These are phyloP conservation scores for Cyclostephanos tholiformis DNA, from an alignment of 108 stramenopile species.

Conservation along the genomic window DNA sequence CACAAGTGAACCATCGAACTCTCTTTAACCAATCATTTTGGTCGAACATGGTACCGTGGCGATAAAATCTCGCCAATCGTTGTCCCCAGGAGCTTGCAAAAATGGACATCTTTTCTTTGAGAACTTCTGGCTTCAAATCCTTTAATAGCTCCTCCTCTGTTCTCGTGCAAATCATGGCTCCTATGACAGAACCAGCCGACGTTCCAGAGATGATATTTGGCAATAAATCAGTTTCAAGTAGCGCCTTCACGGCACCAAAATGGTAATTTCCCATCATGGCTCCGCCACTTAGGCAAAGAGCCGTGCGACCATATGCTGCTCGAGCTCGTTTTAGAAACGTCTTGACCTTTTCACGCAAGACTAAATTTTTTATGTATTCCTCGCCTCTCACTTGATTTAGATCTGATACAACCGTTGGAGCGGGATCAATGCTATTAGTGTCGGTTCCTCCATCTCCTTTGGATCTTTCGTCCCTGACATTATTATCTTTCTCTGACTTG, in stretches of 20 bases:
- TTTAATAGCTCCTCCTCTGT: constrained; percentile 87
- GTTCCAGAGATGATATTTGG: constrained; percentile 95
- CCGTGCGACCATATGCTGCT: constrained; percentile 96
- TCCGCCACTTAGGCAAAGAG: constrained; percentile 93
- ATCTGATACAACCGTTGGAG: constrained; percentile 7
- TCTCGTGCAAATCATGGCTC: constrained; percentile 90
- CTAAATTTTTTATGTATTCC: constrained; percentile 24
- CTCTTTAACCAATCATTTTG: constrained; percentile 74
- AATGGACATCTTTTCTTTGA: constrained; percentile 60
- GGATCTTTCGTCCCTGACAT: constrained; percentile 35
- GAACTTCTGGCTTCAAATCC: constrained; percentile 67
- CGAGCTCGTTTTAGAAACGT: constrained; percentile 85
- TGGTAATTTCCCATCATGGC: constrained; percentile 96
- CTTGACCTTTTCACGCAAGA: constrained; percentile 63
- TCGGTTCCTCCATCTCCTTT: constrained; percentile 22
- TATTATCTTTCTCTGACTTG: not conserved
- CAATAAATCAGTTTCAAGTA: constrained; percentile 79
- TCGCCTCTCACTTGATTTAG: constrained; percentile 2
- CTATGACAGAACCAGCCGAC: constrained; percentile 93
- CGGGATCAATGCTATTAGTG: not conserved
- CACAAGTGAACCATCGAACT: constrained; percentile 77
- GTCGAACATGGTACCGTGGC: constrained; percentile 71
- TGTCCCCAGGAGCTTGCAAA: constrained; percentile 75
- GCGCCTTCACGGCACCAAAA: constrained; percentile 87
- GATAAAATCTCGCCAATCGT: constrained; percentile 52